Conservation (phyloP, 1,139 yeast genomes). For the Nakaseomyces glabratus region DNA sequence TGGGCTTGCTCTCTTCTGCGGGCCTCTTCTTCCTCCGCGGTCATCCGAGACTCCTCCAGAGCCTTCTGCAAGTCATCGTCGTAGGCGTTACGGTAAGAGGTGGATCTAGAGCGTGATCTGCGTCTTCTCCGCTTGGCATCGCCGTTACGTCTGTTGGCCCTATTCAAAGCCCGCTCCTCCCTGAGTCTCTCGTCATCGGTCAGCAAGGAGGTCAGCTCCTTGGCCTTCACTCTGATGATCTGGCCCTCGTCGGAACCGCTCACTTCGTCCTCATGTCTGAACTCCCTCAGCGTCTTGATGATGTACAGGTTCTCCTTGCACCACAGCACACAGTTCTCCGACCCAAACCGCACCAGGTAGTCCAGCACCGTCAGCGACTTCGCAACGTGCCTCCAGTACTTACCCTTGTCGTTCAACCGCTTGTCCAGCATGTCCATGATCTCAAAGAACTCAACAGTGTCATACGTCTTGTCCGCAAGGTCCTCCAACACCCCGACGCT, state of each 20-base stretch:
- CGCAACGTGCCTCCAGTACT: slow-evolving; percentile 96
- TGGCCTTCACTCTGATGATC: slow-evolving; percentile 82
- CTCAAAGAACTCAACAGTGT: slow-evolving; percentile 70
- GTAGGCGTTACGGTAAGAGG: slow-evolving; percentile 20
- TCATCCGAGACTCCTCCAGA: slow-evolving; percentile 66
- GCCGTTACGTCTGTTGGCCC: slow-evolving; percentile 31
- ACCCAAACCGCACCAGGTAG: slow-evolving; percentile 76
- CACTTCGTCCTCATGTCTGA: slow-evolving; percentile 68
- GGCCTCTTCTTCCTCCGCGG: slow-evolving; percentile 80
- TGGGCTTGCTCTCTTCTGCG: slow-evolving; percentile 35
- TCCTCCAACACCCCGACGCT: slow-evolving; percentile 77
- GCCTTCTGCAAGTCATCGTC: slow-evolving; percentile 84
- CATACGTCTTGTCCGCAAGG: slow-evolving; percentile 65
- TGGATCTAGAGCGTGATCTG: slow-evolving; percentile 10
- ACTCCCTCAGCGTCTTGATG: slow-evolving; percentile 85
- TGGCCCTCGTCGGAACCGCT: slow-evolving; percentile 74
- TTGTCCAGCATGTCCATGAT: slow-evolving; percentile 94
- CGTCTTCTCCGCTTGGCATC: slow-evolving; percentile 28
- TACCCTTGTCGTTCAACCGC: slow-evolving; percentile 91
- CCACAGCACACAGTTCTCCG: slow-evolving; percentile 92
- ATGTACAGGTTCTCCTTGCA: slow-evolving; percentile 83
- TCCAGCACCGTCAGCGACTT: slow-evolving; percentile 84
- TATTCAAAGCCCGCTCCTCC: slow-evolving; percentile 50
- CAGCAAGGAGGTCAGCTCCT: slow-evolving; percentile 71
- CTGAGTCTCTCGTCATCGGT: slow-evolving; percentile 77